Base-by-base conservation (phyloP, 768 basidiomycete genomes). In the Gymnopilus junonius region DNA sequence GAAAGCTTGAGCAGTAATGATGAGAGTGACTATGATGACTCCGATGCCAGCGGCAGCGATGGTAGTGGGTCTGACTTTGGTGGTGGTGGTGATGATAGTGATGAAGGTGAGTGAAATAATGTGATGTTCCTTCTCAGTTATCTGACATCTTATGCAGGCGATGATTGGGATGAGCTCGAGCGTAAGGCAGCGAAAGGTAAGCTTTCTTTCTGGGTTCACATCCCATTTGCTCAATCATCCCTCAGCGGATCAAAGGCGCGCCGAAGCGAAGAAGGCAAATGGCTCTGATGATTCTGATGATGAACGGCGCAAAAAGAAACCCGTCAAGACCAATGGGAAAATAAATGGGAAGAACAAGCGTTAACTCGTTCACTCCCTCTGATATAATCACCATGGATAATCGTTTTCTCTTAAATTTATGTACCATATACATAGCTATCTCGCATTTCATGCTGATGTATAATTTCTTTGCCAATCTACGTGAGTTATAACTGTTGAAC, bases 141-240 rank as follows among this genome's bases (percentile, higher is more conserved):
- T 58, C 31, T 45, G 66, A 14, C 39, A 40, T 29, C 43, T 42
- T 29, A 56, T 67, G 57, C 67, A 84, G 92, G 95, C 10, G 94
- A 96, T 58, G 95, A 97, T 69, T 99, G 97, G 97, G 96, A 97
- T 70, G 94, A 95, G 75, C 80, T 97, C 35, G 96, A 97, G 76
- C 82, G 87, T 46, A 96, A 95, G 74, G 95, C 95, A 7, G 93
- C 93, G 8, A 92, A 91, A 83, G 91, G 89, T 93, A 71, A 69
- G 81, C 56, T 65, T 69, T 58, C 75, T 76, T 72, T 60, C 67
- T 63, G 40, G 65, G 48, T 42, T 58, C 42, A 34, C 45, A 56
- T 54, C 68, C 65, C 23, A 21, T 63, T 55, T 63, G 66, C 34
- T 75, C 12, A 62, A 40, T 37, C 54, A 46, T 50, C 55, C 50